A percentile compares a stretch with the other conserved stretches of the same genome.
These are phyloP conservation scores for Zostera marina DNA, from an alignment of 116 monocot species.

Conservation along the genomic window DNA sequence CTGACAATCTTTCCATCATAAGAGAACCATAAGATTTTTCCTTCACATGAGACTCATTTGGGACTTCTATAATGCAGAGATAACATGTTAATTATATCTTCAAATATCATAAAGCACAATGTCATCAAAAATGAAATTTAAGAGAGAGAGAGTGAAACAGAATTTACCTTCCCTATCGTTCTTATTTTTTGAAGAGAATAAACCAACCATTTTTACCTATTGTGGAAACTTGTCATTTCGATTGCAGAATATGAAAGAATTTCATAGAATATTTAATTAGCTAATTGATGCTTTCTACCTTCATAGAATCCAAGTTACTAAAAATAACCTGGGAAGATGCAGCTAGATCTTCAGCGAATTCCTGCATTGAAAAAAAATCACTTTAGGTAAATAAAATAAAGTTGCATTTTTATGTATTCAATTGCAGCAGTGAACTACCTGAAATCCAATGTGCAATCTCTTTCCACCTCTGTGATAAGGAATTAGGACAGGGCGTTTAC, in stretches of 20 bases:
- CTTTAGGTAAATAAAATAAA: not conserved
- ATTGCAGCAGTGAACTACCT: slow-evolving; percentile 16
- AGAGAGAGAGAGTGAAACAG: not conserved
- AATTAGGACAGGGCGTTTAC: slow-evolving; percentile 70
- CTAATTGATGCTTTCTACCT: slow-evolving; percentile 15
- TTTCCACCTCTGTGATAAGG: slow-evolving; percentile 96
- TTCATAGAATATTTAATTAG: not conserved
- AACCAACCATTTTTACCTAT: slow-evolving; percentile 58
- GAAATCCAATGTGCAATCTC: slow-evolving; percentile 81
- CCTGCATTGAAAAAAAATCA: slow-evolving; percentile 22
- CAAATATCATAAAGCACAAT: not conserved
- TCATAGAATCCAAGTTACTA: slow-evolving; percentile 37
- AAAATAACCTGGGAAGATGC: slow-evolving; percentile 30
- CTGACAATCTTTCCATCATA: slow-evolving; percentile 64
- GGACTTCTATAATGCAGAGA: slow-evolving; percentile 11
- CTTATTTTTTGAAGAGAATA: slow-evolving; percentile 32
- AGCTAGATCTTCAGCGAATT: slow-evolving; percentile 61
- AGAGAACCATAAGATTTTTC: slow-evolving; percentile 54
- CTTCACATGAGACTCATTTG: slow-evolving; percentile 11
- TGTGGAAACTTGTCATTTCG: slow-evolving; percentile 3
- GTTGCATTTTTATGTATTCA: not conserved
- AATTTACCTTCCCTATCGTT: slow-evolving; percentile 36
- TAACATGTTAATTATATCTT: not conserved
- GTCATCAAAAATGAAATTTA: not conserved
- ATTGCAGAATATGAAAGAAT: not conserved